Conservation (phyloP, 148 eudicot species). For the Nepenthes mirabilis region DNA sequence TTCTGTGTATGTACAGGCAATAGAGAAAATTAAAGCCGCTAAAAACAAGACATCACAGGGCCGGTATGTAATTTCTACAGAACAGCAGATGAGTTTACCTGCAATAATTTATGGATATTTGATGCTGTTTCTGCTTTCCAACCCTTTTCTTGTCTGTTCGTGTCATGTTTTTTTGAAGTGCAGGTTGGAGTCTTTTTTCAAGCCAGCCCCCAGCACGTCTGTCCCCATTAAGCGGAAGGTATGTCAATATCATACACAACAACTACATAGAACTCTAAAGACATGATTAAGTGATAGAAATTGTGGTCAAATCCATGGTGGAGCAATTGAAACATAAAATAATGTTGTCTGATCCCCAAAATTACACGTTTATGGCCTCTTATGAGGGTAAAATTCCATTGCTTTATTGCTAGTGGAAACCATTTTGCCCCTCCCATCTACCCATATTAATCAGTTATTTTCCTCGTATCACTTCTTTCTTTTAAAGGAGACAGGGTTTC, state of each 20-base stretch:
- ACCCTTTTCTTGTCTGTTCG: not conserved
- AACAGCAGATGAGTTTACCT: slow-evolving; percentile 3
- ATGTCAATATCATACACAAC: slow-evolving; percentile 11
- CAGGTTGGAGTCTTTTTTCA: slow-evolving; percentile 80
- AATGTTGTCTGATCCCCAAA: too few relatives aligned
- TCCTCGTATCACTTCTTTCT: too few relatives aligned
- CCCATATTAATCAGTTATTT: too few relatives aligned
- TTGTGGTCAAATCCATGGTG: too few relatives aligned
- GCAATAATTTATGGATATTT: not conserved
- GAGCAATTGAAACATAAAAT: too few relatives aligned
- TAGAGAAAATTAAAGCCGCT: slow-evolving; percentile 94
- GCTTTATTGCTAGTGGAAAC: too few relatives aligned
- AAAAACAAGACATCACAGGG: slow-evolving; percentile 80
- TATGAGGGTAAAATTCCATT: too few relatives aligned
- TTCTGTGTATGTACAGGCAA: slow-evolving; percentile 35
- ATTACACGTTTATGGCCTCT: too few relatives aligned
- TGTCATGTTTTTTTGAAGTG: slow-evolving; percentile 10
- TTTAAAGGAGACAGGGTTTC: too few relatives aligned
- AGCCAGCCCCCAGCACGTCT: slow-evolving; percentile 49
- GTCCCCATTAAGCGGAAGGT: slow-evolving; percentile 79
- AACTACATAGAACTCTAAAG: too few relatives aligned
- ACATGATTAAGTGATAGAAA: not conserved
- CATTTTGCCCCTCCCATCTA: too few relatives aligned
- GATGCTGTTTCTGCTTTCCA: not conserved
- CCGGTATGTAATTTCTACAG: slow-evolving; percentile 38